Evolutionary conservation across 148 eudicot genomes (phyloP).

Genomic region (Rhododendron ovatum): DNA sequence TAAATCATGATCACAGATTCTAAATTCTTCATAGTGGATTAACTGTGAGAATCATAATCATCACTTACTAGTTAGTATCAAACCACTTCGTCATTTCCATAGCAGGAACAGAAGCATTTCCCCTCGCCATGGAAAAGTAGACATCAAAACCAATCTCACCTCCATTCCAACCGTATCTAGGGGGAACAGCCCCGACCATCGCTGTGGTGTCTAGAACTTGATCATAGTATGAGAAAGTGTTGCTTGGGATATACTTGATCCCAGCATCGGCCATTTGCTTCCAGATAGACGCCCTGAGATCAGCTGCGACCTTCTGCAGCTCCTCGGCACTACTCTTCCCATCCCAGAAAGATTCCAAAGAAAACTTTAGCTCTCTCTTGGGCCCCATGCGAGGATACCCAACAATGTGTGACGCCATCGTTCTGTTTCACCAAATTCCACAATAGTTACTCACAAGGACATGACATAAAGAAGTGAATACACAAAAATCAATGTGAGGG

Average conservation of each 20-base stretch:
- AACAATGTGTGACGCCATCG: constrained; percentile 61
- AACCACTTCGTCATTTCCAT: constrained; percentile 87
- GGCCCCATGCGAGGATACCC: constrained; percentile 78
- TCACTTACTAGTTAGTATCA: constrained; percentile 69
- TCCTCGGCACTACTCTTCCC: constrained; percentile 53
- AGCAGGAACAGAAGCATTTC: constrained; percentile 60
- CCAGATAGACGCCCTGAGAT: constrained; percentile 52
- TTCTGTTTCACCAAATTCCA: constrained; percentile 28
- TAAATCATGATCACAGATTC: neutral
- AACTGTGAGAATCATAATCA: neutral
- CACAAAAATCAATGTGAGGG: neutral
- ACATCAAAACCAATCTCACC: constrained; percentile 61
- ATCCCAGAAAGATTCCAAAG: constrained; percentile 73
- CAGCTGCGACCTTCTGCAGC: constrained; percentile 45
- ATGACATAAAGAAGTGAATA: neutral
- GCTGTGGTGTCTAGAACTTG: constrained; percentile 66
- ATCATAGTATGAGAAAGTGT: constrained; percentile 68
- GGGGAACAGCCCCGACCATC: constrained; percentile 70
- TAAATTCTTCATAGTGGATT: neutral
- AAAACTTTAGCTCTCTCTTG: constrained; percentile 65
- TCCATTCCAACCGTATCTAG: constrained; percentile 61
- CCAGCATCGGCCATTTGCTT: constrained; percentile 61
- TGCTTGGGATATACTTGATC: constrained; percentile 62
- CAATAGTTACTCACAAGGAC: neutral
- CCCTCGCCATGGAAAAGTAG: constrained; percentile 72